Evolutionary conservation across 164 flowering plant genomes (phyloP).

Genomic region (Vitis rotundifolia): DNA sequence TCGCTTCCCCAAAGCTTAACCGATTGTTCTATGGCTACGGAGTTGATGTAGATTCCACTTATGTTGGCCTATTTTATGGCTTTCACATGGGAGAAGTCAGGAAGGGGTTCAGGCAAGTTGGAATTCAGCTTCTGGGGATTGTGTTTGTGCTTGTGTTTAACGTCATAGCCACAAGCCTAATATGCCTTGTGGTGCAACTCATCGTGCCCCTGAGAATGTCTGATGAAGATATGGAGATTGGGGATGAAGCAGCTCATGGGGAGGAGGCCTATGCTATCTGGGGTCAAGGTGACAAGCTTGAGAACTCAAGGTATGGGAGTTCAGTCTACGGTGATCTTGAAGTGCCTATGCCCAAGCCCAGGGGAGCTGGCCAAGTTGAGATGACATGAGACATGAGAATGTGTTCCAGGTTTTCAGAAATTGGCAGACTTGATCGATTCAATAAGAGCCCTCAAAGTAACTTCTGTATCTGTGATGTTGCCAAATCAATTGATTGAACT

Average conservation of each 20-base stretch:
- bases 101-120: conserved; percentile 34
- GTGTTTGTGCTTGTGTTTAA: conserved; percentile 27
- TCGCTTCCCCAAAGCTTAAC: conserved; percentile 40
- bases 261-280: conserved; percentile 44
- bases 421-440: no score
- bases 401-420: background rate
- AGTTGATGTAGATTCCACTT: background rate
- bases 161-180: conserved; percentile 25
- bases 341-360: conserved; percentile 1
- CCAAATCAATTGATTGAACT: background rate
- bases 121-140: conserved; percentile 36
- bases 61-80: conserved; percentile 41
- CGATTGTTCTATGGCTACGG: conserved; percentile 21
- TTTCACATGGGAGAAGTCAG: conserved; percentile 13
- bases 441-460: background rate
- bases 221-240: conserved; percentile 37
- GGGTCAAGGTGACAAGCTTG: conserved; percentile 33
- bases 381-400: conserved; percentile 3
- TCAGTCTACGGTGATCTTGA: conserved; percentile 19
- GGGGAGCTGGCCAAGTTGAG: conserved; percentile 12
- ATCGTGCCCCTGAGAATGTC: conserved; percentile 40
- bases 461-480: background rate
- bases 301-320: conserved; percentile 7
- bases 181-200: conserved; percentile 30
- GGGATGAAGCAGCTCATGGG: conserved; percentile 42